phyloP scores from a whole-genome alignment of 306 rosid genomes.

The Cicer chorassanicum region DNA sequence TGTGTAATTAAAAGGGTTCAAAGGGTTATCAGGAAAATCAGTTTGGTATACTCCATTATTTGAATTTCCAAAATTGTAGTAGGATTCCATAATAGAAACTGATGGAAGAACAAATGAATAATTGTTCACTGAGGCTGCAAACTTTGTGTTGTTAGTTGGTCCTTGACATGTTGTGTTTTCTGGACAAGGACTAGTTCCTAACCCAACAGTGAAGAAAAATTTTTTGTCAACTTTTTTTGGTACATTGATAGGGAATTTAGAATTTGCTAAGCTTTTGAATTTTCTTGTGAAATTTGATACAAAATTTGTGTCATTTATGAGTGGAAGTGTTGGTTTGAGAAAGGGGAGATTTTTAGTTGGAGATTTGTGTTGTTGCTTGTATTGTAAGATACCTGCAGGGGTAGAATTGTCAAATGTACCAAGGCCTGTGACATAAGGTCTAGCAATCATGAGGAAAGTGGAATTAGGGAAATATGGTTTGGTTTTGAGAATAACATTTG shows the following conservation, averaged over 20 bases:
- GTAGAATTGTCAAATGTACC: conserved; percentile 83
- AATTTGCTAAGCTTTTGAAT: conserved; percentile 59
- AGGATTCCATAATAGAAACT: conserved; percentile 64
- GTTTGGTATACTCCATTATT: conserved; percentile 65
- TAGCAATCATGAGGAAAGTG: conserved; percentile 65
- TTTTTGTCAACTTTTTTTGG: conserved; percentile 63
- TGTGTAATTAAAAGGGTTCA: conserved; percentile 66
- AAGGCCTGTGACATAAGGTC: conserved; percentile 66
- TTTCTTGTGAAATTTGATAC: conserved; percentile 57
- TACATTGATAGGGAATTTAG: conserved; percentile 67
- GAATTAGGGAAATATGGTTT: conserved; percentile 61
- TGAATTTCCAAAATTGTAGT: conserved; percentile 48
- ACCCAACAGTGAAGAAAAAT: conserved; percentile 73
- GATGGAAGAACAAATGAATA: conserved; percentile 75
- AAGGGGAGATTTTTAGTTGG: conserved; percentile 44
- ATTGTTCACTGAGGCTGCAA: conserved; percentile 71
- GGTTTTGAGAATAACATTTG: conserved; percentile 67
- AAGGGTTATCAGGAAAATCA: conserved; percentile 66
- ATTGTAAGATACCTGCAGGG: conserved; percentile 64
- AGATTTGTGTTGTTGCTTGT: conserved; percentile 43
- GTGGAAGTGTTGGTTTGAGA: conserved; percentile 64
- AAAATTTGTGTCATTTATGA: conserved; percentile 68
- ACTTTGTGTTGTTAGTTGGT: conserved; percentile 69
- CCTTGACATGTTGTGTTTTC: conserved; percentile 81
- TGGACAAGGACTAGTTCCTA: conserved; percentile 78